Conservation (phyloP, 768 basidiomycete species). For the Calocera cornea region DNA sequence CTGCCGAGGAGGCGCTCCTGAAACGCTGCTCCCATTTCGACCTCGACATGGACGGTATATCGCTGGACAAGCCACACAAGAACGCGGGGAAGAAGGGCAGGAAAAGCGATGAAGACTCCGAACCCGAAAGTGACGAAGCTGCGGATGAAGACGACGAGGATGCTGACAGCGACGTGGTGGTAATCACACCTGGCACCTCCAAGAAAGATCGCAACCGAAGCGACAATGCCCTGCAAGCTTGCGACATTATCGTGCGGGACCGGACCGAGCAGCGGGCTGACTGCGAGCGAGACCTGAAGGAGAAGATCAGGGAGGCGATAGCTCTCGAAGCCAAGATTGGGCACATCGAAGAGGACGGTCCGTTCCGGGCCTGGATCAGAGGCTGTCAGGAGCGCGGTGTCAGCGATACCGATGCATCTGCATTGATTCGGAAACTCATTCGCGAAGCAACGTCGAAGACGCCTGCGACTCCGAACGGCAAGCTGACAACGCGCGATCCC, state of each 20-base stretch:
- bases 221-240: conserved; percentile 76
- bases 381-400: background rate
- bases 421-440: conserved; percentile 15
- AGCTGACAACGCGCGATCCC: background rate
- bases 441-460: conserved; percentile 15
- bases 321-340: conserved; percentile 56
- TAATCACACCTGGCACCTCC: conserved; percentile 16
- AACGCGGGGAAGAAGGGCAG: background rate
- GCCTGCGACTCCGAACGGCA: background rate
- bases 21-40: conserved; percentile 95
- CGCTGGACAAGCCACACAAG: conserved; percentile 19
- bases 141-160: background rate
- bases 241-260: conserved; percentile 78
- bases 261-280: conserved; percentile 66
- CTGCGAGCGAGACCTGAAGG: conserved; percentile 59
- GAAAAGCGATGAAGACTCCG: background rate
- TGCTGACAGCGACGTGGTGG: conserved; percentile 8
- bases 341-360: conserved; percentile 49
- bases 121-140: background rate
- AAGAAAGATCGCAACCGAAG: conserved; percentile 17
- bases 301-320: conserved; percentile 50
- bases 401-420: conserved; percentile 20
- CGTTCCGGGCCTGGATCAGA: conserved; percentile 55
- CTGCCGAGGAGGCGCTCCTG: conserved; percentile 82
- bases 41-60: conserved; percentile 43